Evolutionary conservation across 805 yeast genomes (phyloP).

Genomic region (Ogataea pilisensis): DNA sequence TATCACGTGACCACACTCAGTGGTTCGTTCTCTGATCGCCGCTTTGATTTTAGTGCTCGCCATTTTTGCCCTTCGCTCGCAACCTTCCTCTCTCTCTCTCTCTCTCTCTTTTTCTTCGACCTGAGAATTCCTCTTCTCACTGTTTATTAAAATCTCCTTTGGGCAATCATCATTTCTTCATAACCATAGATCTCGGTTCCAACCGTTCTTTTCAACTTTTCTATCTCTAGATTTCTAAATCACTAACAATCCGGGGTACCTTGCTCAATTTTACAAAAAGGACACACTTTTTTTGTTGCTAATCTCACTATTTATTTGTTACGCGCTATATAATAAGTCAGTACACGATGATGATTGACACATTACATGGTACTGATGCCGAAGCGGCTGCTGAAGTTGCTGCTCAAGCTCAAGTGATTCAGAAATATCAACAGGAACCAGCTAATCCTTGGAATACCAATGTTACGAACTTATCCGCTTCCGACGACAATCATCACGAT

Average conservation of each 20-base stretch:
- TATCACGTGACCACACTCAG: too few species aligned
- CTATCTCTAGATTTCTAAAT: not conserved
- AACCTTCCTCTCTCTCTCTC: too few species aligned
- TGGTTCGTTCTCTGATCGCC: too few species aligned
- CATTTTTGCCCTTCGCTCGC: slow-evolving; percentile 12
- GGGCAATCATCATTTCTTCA: slow-evolving; percentile 8
- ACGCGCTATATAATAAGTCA: too few species aligned
- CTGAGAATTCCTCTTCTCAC: too few species aligned
- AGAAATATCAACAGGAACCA: slow-evolving; percentile 11
- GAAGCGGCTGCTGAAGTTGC: slow-evolving; percentile 15
- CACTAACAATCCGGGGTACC: not conserved
- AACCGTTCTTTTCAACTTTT: not conserved
- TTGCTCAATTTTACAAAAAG: not conserved
- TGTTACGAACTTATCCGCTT: not conserved
- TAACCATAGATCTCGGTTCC: slow-evolving; percentile 8
- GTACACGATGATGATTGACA: too few species aligned
- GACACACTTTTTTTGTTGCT: slow-evolving; percentile 1
- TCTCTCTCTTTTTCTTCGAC: too few species aligned
- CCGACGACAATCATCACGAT: not conserved
- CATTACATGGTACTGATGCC: slow-evolving; percentile 17
- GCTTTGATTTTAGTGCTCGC: too few species aligned
- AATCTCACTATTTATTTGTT: too few species aligned
- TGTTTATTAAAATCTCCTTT: too few species aligned
- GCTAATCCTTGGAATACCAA: not conserved
- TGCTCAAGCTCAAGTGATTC: slow-evolving; percentile 20